These are phyloP conservation scores for Misopates orontium DNA, from an alignment of 257 asterid species.

Conservation along the genomic window DNA sequence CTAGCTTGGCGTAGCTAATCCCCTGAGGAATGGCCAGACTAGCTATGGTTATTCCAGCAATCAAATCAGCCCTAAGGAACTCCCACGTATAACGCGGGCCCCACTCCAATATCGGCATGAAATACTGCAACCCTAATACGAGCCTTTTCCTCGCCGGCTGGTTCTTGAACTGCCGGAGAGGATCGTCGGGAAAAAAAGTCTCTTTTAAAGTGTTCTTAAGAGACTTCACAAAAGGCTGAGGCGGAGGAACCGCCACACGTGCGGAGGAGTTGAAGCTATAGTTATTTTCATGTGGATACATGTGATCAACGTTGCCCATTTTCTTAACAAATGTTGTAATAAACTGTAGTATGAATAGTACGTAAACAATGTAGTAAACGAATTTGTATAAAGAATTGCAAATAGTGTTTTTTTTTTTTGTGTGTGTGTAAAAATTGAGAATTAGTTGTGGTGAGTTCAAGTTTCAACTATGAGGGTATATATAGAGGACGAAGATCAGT, in stretches of 20 bases:
- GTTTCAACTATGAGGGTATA: too few species aligned
- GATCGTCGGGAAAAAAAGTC: conserved; percentile 79
- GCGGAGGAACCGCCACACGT: conserved; percentile 58
- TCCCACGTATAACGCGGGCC: conserved; percentile 51
- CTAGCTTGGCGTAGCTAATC: conserved; percentile 85
- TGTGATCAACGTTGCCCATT: conserved; percentile 59
- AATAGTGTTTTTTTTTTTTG: neutral
- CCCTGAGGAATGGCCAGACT: conserved; percentile 92
- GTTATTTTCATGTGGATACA: conserved; percentile 24
- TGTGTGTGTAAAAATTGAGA: neutral
- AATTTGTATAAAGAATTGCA: neutral
- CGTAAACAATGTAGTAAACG: neutral
- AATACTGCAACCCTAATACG: conserved; percentile 51
- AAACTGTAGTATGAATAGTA: neutral
- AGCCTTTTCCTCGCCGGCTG: conserved; percentile 48
- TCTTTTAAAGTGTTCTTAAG: conserved; percentile 62
- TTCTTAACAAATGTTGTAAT: neutral
- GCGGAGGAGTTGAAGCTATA: neutral
- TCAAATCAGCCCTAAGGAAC: conserved; percentile 61
- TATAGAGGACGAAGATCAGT: too few species aligned
- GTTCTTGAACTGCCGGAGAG: conserved; percentile 75
- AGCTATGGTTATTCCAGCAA: conserved; percentile 87
- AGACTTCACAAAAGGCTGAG: conserved; percentile 63
- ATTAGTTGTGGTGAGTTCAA: too few species aligned
- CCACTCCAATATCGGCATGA: conserved; percentile 79